A percentile compares a stretch with the other conserved stretches of the same genome.
Conservation (phyloP, 208 protist species). For the Kentomonas sorsogonicus region DNA sequence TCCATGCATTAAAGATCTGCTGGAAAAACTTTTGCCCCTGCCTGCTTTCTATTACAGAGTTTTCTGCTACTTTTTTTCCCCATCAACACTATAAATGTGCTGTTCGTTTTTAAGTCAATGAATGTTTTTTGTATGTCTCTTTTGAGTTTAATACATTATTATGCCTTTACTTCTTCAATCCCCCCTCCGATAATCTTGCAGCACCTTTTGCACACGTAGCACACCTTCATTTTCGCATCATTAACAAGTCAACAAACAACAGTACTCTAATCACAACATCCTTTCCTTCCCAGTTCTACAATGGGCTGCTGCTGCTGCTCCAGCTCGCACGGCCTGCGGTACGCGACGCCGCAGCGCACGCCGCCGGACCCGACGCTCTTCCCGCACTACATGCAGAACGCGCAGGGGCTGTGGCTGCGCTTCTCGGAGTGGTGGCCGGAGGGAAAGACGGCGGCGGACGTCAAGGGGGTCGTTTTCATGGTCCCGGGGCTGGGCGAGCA, state of each 20-base stretch:
- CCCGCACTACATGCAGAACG: constrained; percentile 70
- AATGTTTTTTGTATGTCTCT: not conserved
- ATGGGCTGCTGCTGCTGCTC: constrained; percentile 7
- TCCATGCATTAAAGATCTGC: too few species aligned
- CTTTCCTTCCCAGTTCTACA: not conserved
- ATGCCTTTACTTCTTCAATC: constrained; percentile 3
- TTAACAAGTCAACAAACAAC: not conserved
- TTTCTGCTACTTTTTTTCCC: too few species aligned
- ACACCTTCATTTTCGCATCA: not conserved
- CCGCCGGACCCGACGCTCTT: constrained; percentile 63
- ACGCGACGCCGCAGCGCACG: constrained; percentile 29
- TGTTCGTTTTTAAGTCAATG: not conserved
- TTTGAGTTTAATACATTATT: not conserved
- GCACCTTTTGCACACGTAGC: too few species aligned
- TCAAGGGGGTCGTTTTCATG: constrained; percentile 59
- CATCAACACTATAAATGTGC: too few species aligned
- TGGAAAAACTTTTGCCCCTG: too few species aligned
- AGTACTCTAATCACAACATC: not conserved
- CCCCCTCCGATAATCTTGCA: too few species aligned
- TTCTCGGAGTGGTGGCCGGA: constrained; percentile 67
- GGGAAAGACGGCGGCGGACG: constrained; percentile 4
- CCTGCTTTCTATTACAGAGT: too few species aligned
- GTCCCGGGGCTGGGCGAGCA: constrained; percentile 67
- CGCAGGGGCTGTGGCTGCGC: constrained; percentile 64
- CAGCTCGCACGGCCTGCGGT: constrained; percentile 29